A percentile compares a stretch with the other conserved stretches of the same genome.
Evolutionary conservation across 1,284 basidiomycete genomes (phyloP).

Genomic region (Puccinia sorghi): DNA sequence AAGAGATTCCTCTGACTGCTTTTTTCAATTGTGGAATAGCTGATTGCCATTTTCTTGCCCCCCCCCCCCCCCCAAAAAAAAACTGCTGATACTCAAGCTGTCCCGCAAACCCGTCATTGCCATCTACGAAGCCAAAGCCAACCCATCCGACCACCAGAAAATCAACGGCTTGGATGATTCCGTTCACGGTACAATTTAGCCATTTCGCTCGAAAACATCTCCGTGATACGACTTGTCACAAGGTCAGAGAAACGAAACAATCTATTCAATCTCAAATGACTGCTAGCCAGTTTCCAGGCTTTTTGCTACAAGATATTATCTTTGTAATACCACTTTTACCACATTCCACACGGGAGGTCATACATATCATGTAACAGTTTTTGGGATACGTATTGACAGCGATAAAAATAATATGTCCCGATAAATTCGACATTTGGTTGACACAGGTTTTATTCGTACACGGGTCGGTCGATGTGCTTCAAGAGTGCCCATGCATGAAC

Average conservation of each 20-base stretch:
- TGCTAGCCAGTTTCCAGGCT: background rate
- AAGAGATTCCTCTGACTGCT: conserved; percentile 45
- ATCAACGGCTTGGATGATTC: conserved; percentile 67
- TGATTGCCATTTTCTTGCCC: background rate
- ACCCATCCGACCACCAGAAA: conserved; percentile 75
- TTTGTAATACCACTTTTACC: too few relatives aligned
- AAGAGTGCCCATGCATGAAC: background rate
- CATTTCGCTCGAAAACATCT: too few relatives aligned
- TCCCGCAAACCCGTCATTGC: conserved; percentile 70
- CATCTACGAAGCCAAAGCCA: conserved; percentile 76
- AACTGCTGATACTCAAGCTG: conserved; percentile 60
- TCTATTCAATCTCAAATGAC: background rate
- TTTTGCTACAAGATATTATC: too few relatives aligned
- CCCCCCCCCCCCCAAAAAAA: background rate
- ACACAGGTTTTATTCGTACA: too few relatives aligned
- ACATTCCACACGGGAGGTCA: background rate
- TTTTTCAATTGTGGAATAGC: background rate
- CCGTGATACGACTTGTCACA: too few relatives aligned
- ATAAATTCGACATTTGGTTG: background rate
- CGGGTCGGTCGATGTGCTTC: too few relatives aligned
- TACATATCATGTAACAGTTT: background rate
- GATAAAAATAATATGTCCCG: background rate
- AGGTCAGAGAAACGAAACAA: background rate
- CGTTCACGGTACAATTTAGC: conserved; percentile 10
- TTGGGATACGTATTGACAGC: background rate